A percentile compares a stretch with the other conserved stretches of the same genome.
Conservation (phyloP, 495 filamentous ascomycete genomes). For the Penicillium dipodomyicola region DNA sequence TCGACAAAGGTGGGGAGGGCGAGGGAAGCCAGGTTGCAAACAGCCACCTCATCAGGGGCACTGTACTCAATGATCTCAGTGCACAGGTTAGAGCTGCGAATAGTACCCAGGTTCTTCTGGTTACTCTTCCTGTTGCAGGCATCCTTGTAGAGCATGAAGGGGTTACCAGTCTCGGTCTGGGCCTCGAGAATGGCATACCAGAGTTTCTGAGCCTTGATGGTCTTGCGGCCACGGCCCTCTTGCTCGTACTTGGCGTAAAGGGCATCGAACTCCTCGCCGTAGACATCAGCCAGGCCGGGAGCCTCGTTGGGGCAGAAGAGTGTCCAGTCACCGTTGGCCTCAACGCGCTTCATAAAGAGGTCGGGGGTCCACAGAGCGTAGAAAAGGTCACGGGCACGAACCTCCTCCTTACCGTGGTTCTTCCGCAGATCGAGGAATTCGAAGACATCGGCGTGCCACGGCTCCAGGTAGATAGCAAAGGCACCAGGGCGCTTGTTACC, state of each 20-base stretch:
- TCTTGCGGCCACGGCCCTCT: constrained; percentile 84
- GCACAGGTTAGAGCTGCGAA: constrained; percentile 97
- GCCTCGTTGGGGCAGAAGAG: constrained; percentile 97
- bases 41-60: constrained; percentile 95
- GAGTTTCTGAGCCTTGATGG: constrained; percentile 95
- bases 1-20: constrained; percentile 89
- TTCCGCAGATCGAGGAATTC: constrained; percentile 96
- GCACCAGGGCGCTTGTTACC: constrained; percentile 99
- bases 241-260: constrained; percentile 93
- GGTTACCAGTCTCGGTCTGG: constrained; percentile 97
- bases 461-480: constrained; percentile 99
- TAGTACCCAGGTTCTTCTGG: constrained; percentile 98
- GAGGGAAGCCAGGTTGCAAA: constrained; percentile 95
- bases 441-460: constrained; percentile 97
- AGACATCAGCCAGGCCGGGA: constrained; percentile 91
- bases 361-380: constrained; percentile 98
- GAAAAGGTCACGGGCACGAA: constrained; percentile 95
- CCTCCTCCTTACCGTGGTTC: constrained; percentile 98
- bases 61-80: constrained; percentile 98
- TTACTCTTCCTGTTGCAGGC: constrained; percentile 98
- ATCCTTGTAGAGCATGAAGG: constrained; percentile 99
- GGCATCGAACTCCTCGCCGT: constrained; percentile 94
- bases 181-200: constrained; percentile 98
- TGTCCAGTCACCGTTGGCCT: constrained; percentile 93
- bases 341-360: constrained; percentile 98